A percentile compares a stretch with the other conserved stretches of the same genome.
These are phyloP conservation scores for carrot (Daucus carota) DNA, from an alignment of 129 eudicot species.

Conservation along the genomic window DH1_v3.0 NC_030389.2:41423001-41423500, in stretches of 20 bases:
- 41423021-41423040: too few species aligned
- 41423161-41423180: too few species aligned
- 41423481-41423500: neutral
- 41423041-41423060: too few species aligned
- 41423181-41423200: too few species aligned
- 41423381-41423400: conserved; percentile 34
- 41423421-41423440: conserved; percentile 40
- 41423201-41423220: too few species aligned
- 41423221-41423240: too few species aligned
- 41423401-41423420: conserved; percentile 32
- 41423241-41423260: neutral
- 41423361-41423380: conserved; percentile 27
- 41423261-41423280: neutral
- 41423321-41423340: neutral
- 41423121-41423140: too few species aligned
- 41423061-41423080: too few species aligned
- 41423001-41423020: too few species aligned
- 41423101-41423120: too few species aligned
- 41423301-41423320: neutral
- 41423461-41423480: conserved; percentile 14
- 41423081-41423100: too few species aligned
- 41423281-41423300: conserved; percentile 9
- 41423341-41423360: conserved; percentile 21
- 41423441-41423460: conserved; percentile 32
- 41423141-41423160: too few species aligned